Conservation (phyloP, 345 rosid species). For the Geranium rotundifolium region DNA sequence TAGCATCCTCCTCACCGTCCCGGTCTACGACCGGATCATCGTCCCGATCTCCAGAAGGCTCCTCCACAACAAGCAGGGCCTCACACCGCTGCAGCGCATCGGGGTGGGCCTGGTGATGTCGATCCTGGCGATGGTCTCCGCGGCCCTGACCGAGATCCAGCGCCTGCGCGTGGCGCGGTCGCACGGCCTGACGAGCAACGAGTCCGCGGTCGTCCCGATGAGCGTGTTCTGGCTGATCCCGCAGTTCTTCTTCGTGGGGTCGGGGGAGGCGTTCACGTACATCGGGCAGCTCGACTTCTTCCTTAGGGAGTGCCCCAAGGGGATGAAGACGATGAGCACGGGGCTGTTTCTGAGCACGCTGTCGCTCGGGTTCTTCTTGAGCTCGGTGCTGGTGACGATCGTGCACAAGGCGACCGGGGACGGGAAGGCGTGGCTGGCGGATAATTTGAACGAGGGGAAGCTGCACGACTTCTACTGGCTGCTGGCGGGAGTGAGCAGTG, state of each 20-base stretch:
- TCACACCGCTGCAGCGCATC: conserved; percentile 75
- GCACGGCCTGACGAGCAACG: conserved; percentile 27
- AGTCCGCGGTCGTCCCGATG: conserved; percentile 39
- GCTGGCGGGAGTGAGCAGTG: conserved; percentile 42
- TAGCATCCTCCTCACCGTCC: conserved; percentile 75
- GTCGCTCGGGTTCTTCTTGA: conserved; percentile 74
- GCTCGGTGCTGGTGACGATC: conserved; percentile 57
- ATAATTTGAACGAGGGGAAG: conserved; percentile 71
- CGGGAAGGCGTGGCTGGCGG: conserved; percentile 63
- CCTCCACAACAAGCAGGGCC: conserved; percentile 57
- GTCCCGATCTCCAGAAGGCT: conserved; percentile 41
- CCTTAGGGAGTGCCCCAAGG: conserved; percentile 91
- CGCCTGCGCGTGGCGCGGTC: conserved; percentile 38
- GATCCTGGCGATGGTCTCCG: conserved; percentile 49
- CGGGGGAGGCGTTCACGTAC: conserved; percentile 85
- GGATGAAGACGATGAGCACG: conserved; percentile 97
- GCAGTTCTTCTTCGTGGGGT: conserved; percentile 69
- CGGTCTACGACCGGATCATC: conserved; percentile 57
- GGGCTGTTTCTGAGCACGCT: conserved; percentile 83
- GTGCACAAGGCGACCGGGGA: conserved; percentile 54
- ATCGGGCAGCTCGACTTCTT: conserved; percentile 86
- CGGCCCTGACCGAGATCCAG: conserved; percentile 60
- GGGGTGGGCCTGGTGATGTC: conserved; percentile 59
- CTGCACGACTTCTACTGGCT: conserved; percentile 85
- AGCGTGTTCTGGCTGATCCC: conserved; percentile 77